Evolutionary conservation across 768 basidiomycete genomes (phyloP), one percentile per base, ranked within the genome.

Genomic region (Trametes maxima): DNA sequence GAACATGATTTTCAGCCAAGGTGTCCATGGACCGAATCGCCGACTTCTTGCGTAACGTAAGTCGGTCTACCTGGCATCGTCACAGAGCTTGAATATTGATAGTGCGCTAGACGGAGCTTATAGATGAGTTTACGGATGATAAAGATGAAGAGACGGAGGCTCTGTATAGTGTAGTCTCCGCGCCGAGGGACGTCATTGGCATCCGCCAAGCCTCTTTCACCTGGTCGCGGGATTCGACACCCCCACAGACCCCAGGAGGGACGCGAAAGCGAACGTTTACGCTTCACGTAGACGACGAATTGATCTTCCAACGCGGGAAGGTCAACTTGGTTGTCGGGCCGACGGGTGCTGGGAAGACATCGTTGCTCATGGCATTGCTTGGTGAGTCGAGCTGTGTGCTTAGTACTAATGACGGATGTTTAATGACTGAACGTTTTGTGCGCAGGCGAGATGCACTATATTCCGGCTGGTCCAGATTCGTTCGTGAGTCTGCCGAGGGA

Each of bases 281-380:
- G 16, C 76, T 88, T 13, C 74, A 68, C 2, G 73, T 86, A 45
- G 75, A 80, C 0, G 83, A 76, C 16, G 80, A 85, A 49, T 56
- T 88, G 0, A 47, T 78, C 4, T 88, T 88, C 75, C 77, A 78
- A 64, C 76, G 68, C 11, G 79, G 79, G 24, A 67, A 73, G 62
- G 77, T 86, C 49, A 87, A 87, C 60, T 73, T 85, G 54, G 78
- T 87, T 13, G 72, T 86, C 46, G 85, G 86, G 0, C 80, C 84
- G n/a, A 85, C 85, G 45, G 77, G 78, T 12, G 71, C 74, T 1
- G 86, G 86, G 7, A 88, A 87, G 72, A 87, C 86, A 0, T 85
- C 84, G 0, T 67, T 86, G 45, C 75, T 87, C 25, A 52, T 67
- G 43, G 53, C 66, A 17, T 35, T 62, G 22, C 49, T 68, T 11